phyloP scores from a whole-genome alignment of 164 flowering plant species.

The Chloranthus sessilifolius region DNA sequence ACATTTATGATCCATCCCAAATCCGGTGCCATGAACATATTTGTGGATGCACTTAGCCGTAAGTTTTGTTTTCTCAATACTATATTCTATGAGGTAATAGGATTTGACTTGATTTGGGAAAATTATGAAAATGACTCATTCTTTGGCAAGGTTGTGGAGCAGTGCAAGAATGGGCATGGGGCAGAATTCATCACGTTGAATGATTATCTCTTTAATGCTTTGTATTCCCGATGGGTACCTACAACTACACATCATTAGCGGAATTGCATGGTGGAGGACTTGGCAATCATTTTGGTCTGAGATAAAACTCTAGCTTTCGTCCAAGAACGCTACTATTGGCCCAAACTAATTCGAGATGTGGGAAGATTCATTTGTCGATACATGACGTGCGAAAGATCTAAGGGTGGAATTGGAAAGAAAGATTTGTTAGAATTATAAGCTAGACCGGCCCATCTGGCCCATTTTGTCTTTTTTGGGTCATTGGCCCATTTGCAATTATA shows the following conservation, averaged over 20 bases:
- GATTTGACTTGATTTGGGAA: background rate
- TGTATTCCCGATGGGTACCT: background rate
- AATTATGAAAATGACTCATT: background rate
- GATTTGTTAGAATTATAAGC: too few species aligned
- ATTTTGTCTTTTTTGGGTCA: too few species aligned
- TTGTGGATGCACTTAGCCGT: background rate
- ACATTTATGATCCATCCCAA: slow-evolving; percentile 3
- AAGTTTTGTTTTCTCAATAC: background rate
- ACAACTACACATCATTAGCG: background rate
- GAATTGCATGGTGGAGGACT: background rate
- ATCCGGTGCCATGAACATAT: background rate
- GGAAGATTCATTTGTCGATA: too few species aligned
- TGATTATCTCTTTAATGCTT: background rate
- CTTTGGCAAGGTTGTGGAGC: background rate
- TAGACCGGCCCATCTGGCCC: too few species aligned
- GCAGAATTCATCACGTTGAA: background rate
- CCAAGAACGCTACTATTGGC: background rate
- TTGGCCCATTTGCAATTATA: too few species aligned
- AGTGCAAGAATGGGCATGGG: background rate
- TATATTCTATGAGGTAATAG: background rate
- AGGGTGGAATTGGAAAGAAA: too few species aligned
- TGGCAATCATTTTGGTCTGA: background rate
- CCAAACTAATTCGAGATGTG: background rate
- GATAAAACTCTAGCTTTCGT: background rate
- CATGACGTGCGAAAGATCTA: too few species aligned